Conservation (phyloP, 1,139 yeast genomes). For the Hyphopichia pseudoburtonii region DNA sequence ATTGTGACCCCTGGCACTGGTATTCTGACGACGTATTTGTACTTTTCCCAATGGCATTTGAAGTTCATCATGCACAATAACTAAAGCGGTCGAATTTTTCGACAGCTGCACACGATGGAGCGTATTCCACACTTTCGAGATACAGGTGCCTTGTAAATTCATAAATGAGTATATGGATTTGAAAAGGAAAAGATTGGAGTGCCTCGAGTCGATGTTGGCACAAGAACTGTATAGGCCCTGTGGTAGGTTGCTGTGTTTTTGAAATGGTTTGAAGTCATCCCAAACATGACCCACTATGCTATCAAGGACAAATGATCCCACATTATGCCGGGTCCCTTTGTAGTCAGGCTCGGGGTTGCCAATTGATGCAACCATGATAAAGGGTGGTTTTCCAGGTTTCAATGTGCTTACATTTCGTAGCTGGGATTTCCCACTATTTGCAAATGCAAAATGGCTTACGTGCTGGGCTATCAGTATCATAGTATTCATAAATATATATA, state of each 20-base stretch:
- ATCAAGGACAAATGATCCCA: slow-evolving; percentile 61
- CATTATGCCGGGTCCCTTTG: slow-evolving; percentile 69
- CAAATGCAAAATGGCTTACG: background rate
- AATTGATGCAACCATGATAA: slow-evolving; percentile 54
- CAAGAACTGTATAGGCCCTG: slow-evolving; percentile 15
- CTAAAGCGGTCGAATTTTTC: slow-evolving; percentile 35
- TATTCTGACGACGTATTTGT: slow-evolving; percentile 54
- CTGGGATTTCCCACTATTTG: background rate
- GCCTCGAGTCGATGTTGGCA: slow-evolving; percentile 13
- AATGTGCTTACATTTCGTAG: slow-evolving; percentile 7
- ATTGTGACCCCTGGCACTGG: slow-evolving; percentile 76
- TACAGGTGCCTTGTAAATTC: slow-evolving; percentile 65
- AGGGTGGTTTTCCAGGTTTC: slow-evolving; percentile 20
- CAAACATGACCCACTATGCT: slow-evolving; percentile 26
- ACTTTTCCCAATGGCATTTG: slow-evolving; percentile 63
- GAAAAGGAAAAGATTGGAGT: slow-evolving; percentile 24
- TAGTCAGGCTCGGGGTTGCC: slow-evolving; percentile 78
- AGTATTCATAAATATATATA: background rate
- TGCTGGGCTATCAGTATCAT: background rate
- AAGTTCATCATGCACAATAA: slow-evolving; percentile 76
- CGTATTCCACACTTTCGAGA: slow-evolving; percentile 47
- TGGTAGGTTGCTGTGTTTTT: slow-evolving; percentile 18
- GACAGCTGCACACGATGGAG: slow-evolving; percentile 19
- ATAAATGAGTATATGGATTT: slow-evolving; percentile 56
- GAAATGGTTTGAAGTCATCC: slow-evolving; percentile 19